Conservation (phyloP, 768 basidiomycete species). For the Lactifluus subvellereus region DNA sequence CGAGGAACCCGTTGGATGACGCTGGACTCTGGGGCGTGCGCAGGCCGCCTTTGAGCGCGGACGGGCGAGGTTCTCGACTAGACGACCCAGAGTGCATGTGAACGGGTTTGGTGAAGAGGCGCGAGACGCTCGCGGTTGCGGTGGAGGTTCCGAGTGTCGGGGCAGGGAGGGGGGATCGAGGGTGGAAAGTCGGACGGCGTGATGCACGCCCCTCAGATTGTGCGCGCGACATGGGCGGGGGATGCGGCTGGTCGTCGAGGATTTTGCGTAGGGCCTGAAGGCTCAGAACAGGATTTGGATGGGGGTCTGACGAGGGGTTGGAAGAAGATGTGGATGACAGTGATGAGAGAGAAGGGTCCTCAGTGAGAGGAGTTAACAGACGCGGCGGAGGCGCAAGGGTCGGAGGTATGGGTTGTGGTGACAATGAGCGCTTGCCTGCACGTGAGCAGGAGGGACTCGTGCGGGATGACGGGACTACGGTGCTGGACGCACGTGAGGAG, state of each 20-base stretch:
- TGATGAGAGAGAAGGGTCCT: constrained; percentile 41
- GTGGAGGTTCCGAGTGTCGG: constrained; percentile 58
- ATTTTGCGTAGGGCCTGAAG: constrained; percentile 66
- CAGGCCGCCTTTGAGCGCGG: constrained; percentile 37
- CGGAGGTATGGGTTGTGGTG: constrained; percentile 13
- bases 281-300: constrained; percentile 54
- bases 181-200: constrained; percentile 34
- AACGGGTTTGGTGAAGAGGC: constrained; percentile 60
- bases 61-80: constrained; percentile 53
- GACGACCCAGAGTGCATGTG: constrained; percentile 59
- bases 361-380: constrained; percentile 50
- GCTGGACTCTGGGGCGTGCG: constrained; percentile 30
- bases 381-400: constrained; percentile 34
- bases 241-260: constrained; percentile 48
- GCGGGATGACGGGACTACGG: constrained; percentile 2
- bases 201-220: constrained; percentile 32
- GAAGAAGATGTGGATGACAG: constrained; percentile 36
- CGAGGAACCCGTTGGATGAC: constrained; percentile 27
- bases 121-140: constrained; percentile 72
- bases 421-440: constrained; percentile 19
- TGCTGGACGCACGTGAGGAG: constrained; percentile 8
- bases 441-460: constrained; percentile 20
- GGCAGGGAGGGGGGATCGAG: constrained; percentile 44
- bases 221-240: constrained; percentile 22
- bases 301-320: constrained; percentile 50